Evolutionary conservation across 441 rosid genomes (phyloP), one percentile per base, ranked within the genome.

Genomic region (Gossypium schwendimanii): DNA sequence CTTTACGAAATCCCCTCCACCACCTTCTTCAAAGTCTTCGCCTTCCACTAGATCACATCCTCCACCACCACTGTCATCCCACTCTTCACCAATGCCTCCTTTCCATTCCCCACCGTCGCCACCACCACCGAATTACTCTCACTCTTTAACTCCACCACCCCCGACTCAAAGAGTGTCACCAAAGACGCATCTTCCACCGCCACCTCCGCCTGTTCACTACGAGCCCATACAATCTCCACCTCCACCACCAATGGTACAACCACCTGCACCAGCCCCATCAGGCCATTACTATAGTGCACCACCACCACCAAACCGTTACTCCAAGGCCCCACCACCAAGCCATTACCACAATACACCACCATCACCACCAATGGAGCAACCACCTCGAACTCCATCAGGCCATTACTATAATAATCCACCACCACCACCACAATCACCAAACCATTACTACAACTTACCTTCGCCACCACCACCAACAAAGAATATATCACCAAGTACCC

Each of bases 1-100:
- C 3, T 1, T 60, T 14, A 0, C 21, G 24, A 73, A 65, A 4
- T 67, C 84, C 17, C 82, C 84, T 2, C 81, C 87, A 2, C 88
- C 88, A 4, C 86, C 91, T 7, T 78, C 87, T 61, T 84, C 83
- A 17, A 73, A 64, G 47, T 81, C 84, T 66, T 81, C 86, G 1
- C 84, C 88, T 31, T 73, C 91, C 11, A 60, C 79, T 17, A 85
- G 84, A 80, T 76, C 90, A 10, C 80, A 77, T 67, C 84, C 88
- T 9, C 89, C 97, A 3, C 87, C 97, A 0, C 81, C 88, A 3
- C 78, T 83, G 8, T 75, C 75, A 2, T 80, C 79, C 2, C 33
- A 57, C 1, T 62, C 79, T 50, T 76, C 86, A 2, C 72, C 82
- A 26, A 70, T 53, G 1, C 84, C 90, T 4, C 81, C 86, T 1